Evolutionary conservation across 768 basidiomycete genomes (phyloP).

Genomic region (Pleurotus tuber-regium): DNA sequence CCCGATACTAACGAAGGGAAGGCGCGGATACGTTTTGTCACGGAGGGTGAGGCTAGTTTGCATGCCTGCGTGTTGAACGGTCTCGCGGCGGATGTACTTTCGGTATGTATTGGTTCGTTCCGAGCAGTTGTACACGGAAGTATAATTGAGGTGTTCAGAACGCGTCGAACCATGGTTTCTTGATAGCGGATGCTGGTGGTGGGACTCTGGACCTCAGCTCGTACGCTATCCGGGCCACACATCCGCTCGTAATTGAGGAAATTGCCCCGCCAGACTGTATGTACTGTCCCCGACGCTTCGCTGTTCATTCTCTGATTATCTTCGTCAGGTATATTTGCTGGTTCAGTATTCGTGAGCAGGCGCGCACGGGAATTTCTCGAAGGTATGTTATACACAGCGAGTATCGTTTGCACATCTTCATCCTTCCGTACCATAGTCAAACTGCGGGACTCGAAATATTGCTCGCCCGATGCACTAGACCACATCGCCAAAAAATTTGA

Average conservation of each 20-base stretch:
- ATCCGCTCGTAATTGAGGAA: constrained; percentile 77
- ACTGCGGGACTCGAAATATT: constrained; percentile 70
- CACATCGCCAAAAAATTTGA: constrained; percentile 81
- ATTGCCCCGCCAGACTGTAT: constrained; percentile 80
- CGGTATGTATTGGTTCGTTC: constrained; percentile 45
- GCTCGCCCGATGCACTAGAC: constrained; percentile 66
- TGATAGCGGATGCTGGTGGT: constrained; percentile 79
- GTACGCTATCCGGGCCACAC: constrained; percentile 68
- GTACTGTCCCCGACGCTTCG: constrained; percentile 19
- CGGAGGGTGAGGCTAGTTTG: constrained; percentile 81
- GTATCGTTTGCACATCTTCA: background rate
- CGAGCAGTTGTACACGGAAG: no score
- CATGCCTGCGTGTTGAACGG: constrained; percentile 80
- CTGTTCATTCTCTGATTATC: constrained; percentile 5
- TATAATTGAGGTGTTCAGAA: no score
- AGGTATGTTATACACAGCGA: constrained; percentile 35
- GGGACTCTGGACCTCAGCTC: constrained; percentile 82
- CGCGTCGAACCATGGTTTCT: constrained; percentile 72
- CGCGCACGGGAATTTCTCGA: constrained; percentile 71
- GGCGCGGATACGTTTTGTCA: constrained; percentile 75
- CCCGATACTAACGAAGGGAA: constrained; percentile 73
- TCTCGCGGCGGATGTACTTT: constrained; percentile 73
- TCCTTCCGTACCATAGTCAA: constrained; percentile 48
- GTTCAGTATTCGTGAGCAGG: constrained; percentile 79
- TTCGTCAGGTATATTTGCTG: constrained; percentile 69